A percentile compares a stretch with the other conserved stretches of the same genome.
These are phyloP conservation scores for Microcyclospora tardicrescens DNA, from an alignment of 2,329 filamentous ascomycete species.

Conservation along the genomic window DNA sequence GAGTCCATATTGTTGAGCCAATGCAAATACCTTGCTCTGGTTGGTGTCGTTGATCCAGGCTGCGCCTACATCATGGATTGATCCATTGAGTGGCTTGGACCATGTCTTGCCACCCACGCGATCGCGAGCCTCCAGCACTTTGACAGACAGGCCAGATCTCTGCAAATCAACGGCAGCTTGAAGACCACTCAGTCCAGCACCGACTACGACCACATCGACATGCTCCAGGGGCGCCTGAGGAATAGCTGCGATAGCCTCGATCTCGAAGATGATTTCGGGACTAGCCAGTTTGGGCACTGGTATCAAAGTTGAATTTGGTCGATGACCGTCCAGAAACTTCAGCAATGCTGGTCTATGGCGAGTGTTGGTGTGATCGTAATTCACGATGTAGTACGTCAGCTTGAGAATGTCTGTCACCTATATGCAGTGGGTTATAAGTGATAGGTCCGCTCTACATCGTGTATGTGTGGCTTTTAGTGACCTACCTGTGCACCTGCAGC, in stretches of 20 bases:
- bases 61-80: constrained; percentile 39
- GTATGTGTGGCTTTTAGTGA: no score
- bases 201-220: constrained; percentile 22
- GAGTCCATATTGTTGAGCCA: constrained; percentile 30
- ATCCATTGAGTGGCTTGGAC: constrained; percentile 23
- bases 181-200: constrained; percentile 22
- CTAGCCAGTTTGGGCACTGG: constrained; percentile 14
- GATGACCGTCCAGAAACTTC: constrained; percentile 14
- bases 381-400: constrained; percentile 16
- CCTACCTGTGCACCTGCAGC: constrained; percentile 11
- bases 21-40: constrained; percentile 33
- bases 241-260: constrained; percentile 14
- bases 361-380: constrained; percentile 12
- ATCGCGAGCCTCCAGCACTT: constrained; percentile 23
- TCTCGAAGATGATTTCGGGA: constrained; percentile 15
- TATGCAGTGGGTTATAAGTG: no score
- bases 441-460: no score
- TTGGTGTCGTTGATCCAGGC: constrained; percentile 48
- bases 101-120: constrained; percentile 35
- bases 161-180: constrained; percentile 17
- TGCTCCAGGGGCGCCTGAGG: constrained; percentile 6
- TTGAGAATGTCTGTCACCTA: constrained; percentile 12
- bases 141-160: constrained; percentile 14
- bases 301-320: constrained; percentile 14
- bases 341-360: constrained; percentile 10